These are phyloP conservation scores for Datura wrightii DNA, from an alignment of 257 asterid species.

Conservation along the genomic window DNA sequence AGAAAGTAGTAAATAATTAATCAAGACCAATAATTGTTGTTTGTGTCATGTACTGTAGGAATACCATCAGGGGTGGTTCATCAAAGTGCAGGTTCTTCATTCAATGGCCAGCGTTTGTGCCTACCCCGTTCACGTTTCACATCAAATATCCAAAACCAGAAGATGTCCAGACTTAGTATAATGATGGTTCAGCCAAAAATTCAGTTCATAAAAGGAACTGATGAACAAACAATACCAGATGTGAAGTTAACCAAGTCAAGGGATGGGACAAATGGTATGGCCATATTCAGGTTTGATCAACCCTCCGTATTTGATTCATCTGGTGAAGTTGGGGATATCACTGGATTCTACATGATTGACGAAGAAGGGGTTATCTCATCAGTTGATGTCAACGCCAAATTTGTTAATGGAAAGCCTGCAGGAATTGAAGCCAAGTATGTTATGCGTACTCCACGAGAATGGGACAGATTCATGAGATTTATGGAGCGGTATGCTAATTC, in stretches of 20 bases:
- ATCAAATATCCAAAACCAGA: constrained; percentile 34
- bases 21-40: neutral
- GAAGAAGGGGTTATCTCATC: constrained; percentile 91
- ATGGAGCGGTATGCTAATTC: constrained; percentile 88
- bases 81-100: constrained; percentile 59
- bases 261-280: constrained; percentile 93
- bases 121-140: constrained; percentile 46
- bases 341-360: constrained; percentile 94
- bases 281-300: constrained; percentile 74
- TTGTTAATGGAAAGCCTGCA: constrained; percentile 92
- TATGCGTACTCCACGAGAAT: constrained; percentile 79
- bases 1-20: neutral
- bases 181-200: constrained; percentile 81
- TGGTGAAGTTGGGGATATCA: constrained; percentile 83
- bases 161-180: constrained; percentile 41
- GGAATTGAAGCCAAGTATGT: constrained; percentile 88
- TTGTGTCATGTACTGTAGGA: constrained; percentile 45
- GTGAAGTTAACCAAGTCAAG: constrained; percentile 89
- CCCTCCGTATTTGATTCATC: constrained; percentile 96
- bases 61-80: constrained; percentile 48
- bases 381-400: constrained; percentile 87
- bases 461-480: constrained; percentile 99
- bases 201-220: constrained; percentile 90
- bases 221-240: constrained; percentile 88
- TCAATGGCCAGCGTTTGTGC: constrained; percentile 64